These are phyloP conservation scores for Paracoccidioides brasiliensis DNA, from an alignment of 2,329 filamentous ascomycete species.

Conservation along the genomic window DNA sequence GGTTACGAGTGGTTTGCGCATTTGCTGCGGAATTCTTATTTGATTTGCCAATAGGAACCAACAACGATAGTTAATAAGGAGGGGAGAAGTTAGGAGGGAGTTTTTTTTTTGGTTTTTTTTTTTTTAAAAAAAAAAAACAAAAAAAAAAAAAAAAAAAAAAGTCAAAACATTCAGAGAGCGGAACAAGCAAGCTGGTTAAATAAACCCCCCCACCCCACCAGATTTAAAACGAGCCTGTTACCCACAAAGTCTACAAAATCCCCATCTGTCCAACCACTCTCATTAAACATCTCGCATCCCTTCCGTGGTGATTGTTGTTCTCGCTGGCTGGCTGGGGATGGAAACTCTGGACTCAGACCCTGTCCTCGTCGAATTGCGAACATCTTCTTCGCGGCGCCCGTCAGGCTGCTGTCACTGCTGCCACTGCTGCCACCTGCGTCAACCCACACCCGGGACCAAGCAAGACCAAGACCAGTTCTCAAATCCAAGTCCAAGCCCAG, in stretches of 20 bases:
- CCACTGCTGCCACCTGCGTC: background rate
- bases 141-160: background rate
- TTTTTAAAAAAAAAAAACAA: background rate
- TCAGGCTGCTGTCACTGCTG: background rate
- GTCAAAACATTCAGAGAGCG: too few relatives aligned
- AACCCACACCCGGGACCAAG: background rate
- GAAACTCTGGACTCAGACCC: slow-evolving; percentile 1
- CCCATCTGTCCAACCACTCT: background rate
- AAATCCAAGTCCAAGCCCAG: background rate
- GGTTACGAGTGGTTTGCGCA: background rate
- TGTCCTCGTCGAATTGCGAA: background rate
- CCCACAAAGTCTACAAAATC: background rate
- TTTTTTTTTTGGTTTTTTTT: too few relatives aligned
- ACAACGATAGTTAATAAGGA: background rate
- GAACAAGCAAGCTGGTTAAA: background rate
- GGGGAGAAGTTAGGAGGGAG: background rate
- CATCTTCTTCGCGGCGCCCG: background rate
- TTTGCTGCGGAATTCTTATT: background rate
- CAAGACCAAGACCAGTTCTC: background rate
- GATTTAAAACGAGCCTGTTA: too few relatives aligned
- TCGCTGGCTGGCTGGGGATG: slow-evolving; percentile 6
- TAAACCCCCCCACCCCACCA: too few relatives aligned
- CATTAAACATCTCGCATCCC: background rate
- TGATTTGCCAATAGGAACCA: background rate
- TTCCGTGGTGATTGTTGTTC: background rate